Conservation (phyloP, 2,329 filamentous ascomycete genomes). For the Scedosporium minutisporum region DNA sequence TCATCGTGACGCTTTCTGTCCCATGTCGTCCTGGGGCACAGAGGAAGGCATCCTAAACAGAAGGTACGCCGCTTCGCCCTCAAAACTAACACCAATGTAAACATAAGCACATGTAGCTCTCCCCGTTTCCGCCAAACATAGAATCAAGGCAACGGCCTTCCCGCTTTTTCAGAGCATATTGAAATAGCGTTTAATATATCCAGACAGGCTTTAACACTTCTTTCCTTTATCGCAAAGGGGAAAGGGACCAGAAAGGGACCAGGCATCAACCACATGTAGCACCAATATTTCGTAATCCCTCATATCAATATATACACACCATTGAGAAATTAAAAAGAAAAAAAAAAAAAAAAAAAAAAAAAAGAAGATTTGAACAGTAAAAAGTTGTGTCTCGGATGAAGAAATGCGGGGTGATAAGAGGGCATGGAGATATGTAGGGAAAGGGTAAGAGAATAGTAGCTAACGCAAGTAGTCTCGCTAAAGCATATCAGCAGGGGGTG, state of each 20-base stretch:
- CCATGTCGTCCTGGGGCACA: background rate
- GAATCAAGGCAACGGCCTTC: background rate
- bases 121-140: background rate
- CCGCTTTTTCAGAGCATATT: background rate
- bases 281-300: background rate
- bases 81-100: background rate
- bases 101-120: background rate
- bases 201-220: too few relatives aligned
- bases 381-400: background rate
- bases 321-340: background rate
- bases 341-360: background rate
- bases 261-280: background rate
- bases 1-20: background rate
- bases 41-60: background rate
- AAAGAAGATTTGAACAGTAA: background rate
- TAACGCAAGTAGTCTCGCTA: slow-evolving; percentile 8
- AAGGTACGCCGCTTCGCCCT: background rate
- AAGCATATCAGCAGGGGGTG: slow-evolving; percentile 26
- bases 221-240: too few relatives aligned
- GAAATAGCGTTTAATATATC: too few relatives aligned
- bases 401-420: background rate
- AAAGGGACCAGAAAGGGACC: too few relatives aligned
- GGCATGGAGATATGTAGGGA: background rate
- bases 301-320: background rate
- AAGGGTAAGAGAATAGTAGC: background rate